These are phyloP conservation scores for Phytophthora chlamydospora DNA, from an alignment of 352 stramenopile genomes.

Conservation along the genomic window DNA sequence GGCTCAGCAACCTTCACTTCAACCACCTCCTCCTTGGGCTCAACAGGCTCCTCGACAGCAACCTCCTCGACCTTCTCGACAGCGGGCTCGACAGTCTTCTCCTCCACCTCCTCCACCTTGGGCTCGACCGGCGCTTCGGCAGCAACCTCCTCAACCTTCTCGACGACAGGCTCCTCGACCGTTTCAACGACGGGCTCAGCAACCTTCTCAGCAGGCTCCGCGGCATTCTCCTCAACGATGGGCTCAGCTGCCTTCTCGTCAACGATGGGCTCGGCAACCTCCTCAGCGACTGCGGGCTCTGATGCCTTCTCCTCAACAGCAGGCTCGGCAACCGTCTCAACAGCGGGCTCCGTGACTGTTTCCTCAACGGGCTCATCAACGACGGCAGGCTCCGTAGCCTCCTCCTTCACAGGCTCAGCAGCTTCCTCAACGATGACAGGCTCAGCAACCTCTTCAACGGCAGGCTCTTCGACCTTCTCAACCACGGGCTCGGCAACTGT, in stretches of 20 bases:
- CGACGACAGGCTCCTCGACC: background rate
- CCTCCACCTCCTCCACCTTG: background rate
- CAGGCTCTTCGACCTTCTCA: background rate
- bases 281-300: background rate
- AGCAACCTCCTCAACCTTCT: constrained; percentile 5
- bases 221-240: background rate
- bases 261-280: background rate
- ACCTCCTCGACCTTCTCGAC: background rate
- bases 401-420: constrained; percentile 6
- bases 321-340: background rate
- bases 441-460: background rate
- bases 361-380: background rate
- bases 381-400: background rate
- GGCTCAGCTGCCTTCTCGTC: constrained; percentile 5
- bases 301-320: too few relatives aligned
- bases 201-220: constrained; percentile 3
- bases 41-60: background rate
- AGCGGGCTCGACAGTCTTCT: background rate
- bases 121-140: background rate
- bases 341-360: background rate
- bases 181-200: background rate
- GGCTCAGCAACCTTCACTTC: constrained; percentile 6
- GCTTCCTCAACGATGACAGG: background rate
- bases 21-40: background rate
- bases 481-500: background rate